Conservation (phyloP, 306 rosid genomes). For the Prunus persica region DNA sequence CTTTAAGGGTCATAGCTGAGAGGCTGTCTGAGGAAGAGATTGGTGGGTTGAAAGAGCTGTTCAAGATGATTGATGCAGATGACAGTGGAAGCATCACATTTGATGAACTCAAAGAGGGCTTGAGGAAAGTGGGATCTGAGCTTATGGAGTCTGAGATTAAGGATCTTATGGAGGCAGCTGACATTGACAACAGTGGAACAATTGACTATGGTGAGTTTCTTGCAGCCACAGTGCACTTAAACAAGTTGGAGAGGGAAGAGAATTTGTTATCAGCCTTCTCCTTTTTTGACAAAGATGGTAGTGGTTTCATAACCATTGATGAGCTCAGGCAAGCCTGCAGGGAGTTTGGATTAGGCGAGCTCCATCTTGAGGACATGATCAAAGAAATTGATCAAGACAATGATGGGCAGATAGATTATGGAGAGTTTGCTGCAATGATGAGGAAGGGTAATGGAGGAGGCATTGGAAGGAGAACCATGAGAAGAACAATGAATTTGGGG, state of each 20-base stretch:
- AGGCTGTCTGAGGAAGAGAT: conserved; percentile 50
- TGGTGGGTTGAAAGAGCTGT: conserved; percentile 47
- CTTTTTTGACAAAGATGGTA: conserved; percentile 49
- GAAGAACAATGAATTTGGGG: conserved; percentile 36
- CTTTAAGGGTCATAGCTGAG: conserved; percentile 48
- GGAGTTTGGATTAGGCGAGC: conserved; percentile 45
- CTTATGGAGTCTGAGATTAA: conserved; percentile 51
- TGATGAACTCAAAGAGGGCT: conserved; percentile 46
- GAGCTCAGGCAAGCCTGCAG: conserved; percentile 47
- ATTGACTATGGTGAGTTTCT: conserved; percentile 51
- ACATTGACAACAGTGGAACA: conserved; percentile 47
- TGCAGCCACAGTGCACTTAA: conserved; percentile 52
- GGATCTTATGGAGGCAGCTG: conserved; percentile 51
- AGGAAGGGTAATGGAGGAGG: conserved; percentile 52
- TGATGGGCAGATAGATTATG: conserved; percentile 50
- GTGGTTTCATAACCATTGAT: conserved; percentile 48
- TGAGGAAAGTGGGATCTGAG: conserved; percentile 44
- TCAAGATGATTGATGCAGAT: conserved; percentile 52
- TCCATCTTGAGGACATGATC: conserved; percentile 51
- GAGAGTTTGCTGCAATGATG: conserved; percentile 54
- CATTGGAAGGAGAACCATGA: conserved; percentile 47
- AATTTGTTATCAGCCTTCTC: conserved; percentile 44
- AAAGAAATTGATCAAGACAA: conserved; percentile 46
- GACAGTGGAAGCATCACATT: conserved; percentile 46
- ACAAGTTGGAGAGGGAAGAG: conserved; percentile 51